Conservation (phyloP, 2,329 filamentous ascomycete species). For the Colletotrichum horii region DNA sequence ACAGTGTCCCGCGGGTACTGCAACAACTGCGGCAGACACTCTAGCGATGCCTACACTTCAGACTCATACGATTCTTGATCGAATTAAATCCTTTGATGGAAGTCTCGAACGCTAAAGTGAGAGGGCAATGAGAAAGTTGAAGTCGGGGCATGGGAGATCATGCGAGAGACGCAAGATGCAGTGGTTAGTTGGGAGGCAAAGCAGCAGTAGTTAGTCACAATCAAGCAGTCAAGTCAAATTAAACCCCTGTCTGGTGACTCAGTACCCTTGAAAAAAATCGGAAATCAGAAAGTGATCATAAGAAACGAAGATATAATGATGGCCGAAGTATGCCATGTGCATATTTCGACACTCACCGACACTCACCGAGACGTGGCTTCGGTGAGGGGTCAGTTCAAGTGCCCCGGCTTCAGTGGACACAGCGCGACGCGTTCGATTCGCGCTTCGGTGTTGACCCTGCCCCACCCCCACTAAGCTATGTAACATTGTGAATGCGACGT, state of each 20-base stretch:
- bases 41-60: background rate
- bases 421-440: background rate
- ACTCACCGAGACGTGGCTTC: background rate
- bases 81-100: accelerated
- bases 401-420: background rate
- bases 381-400: background rate
- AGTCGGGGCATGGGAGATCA: background rate
- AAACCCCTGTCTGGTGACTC: too few relatives aligned
- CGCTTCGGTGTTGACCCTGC: background rate
- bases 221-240: background rate
- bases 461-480: background rate
- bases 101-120: accelerated
- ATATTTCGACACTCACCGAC: background rate
- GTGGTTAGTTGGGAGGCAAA: accelerated
- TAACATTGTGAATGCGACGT: background rate
- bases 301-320: background rate
- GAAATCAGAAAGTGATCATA: background rate
- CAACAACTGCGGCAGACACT: background rate
- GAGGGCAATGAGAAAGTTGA: accelerated
- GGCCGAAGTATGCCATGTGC: background rate
- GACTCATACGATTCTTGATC: background rate
- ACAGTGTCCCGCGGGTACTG: background rate
- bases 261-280: accelerated
- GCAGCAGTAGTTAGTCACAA: background rate
- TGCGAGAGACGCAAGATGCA: background rate